A percentile compares a stretch with the other conserved stretches of the same genome.
phyloP scores from a whole-genome alignment of 2,329 filamentous ascomycete species.

The Arthrobotrys sinensis region DNA sequence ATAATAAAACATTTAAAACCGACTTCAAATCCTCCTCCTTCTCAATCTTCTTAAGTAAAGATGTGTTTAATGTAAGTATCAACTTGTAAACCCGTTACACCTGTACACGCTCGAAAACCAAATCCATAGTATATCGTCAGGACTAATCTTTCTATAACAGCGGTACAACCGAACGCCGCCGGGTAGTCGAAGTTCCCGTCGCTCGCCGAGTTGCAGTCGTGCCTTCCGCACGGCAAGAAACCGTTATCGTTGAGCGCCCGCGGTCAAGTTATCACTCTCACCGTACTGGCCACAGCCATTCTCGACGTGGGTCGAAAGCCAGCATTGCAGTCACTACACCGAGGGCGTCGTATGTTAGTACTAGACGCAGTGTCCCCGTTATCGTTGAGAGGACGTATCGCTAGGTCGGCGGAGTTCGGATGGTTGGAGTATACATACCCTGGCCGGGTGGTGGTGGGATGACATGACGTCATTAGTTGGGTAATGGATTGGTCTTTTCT shows the following conservation, averaged over 20 bases:
- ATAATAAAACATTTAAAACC: not conserved
- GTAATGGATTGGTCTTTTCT: conserved; percentile 11
- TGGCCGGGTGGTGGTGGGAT: not conserved
- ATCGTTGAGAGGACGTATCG: conserved; percentile 59
- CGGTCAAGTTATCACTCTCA: conserved; percentile 50
- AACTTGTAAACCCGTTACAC: not conserved
- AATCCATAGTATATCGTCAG: not conserved
- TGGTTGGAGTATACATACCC: not conserved
- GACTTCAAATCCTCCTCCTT: not conserved
- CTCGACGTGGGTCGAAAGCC: conserved; percentile 39
- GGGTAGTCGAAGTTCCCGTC: conserved; percentile 46
- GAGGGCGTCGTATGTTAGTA: conserved; percentile 47
- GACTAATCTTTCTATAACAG: conserved; percentile 12
- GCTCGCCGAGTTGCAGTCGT: conserved; percentile 46
- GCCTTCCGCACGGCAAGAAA: conserved; percentile 44
- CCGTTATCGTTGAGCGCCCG: conserved; percentile 54
- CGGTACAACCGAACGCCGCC: conserved; percentile 38
- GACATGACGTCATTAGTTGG: conserved; percentile 41
- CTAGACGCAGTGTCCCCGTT: conserved; percentile 31
- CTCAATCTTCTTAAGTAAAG: not conserved
- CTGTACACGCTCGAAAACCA: too few relatives aligned
- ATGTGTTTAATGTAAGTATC: conserved; percentile 58
- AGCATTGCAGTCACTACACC: conserved; percentile 51
- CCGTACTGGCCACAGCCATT: conserved; percentile 34
- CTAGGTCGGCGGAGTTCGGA: not conserved